phyloP scores from a whole-genome alignment of 495 filamentous ascomycete genomes.

The Staphylotrichum tortipilum region DNA sequence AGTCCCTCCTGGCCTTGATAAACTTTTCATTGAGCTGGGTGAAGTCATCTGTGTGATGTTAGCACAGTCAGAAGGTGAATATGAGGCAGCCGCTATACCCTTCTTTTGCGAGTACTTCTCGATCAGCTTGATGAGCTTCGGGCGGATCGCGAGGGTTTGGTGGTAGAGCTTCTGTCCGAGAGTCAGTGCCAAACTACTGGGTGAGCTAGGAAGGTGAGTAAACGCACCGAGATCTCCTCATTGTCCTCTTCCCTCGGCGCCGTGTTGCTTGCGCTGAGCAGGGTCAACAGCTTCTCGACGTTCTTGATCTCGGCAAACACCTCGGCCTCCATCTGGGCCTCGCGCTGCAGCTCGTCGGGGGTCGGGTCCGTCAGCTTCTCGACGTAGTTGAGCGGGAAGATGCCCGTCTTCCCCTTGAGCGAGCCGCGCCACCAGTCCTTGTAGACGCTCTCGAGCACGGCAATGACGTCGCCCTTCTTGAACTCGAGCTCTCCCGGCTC shows the following conservation, averaged over 20 bases:
- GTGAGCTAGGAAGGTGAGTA: background rate
- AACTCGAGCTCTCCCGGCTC: constrained; percentile 94
- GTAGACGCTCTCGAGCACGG: constrained; percentile 92
- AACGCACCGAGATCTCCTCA: constrained; percentile 76
- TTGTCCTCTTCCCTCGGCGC: constrained; percentile 81
- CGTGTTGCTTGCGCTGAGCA: constrained; percentile 89
- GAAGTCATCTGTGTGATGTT: constrained; percentile 69
- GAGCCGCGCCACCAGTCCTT: constrained; percentile 99
- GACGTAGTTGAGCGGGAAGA: constrained; percentile 97
- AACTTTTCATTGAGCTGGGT: constrained; percentile 98
- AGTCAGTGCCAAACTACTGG: constrained; percentile 5
- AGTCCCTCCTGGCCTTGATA: constrained; percentile 94
- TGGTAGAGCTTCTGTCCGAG: constrained; percentile 68
- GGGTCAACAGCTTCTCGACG: constrained; percentile 88
- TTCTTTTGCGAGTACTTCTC: constrained; percentile 99
- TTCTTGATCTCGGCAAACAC: constrained; percentile 99
- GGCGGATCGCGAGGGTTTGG: constrained; percentile 84
- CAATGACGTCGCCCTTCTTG: constrained; percentile 93
- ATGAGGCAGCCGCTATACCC: constrained; percentile 44
- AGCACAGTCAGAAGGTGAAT: constrained; percentile 1
- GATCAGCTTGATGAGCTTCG: constrained; percentile 95
- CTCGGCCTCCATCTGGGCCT: constrained; percentile 95
- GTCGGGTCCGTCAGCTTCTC: constrained; percentile 95
- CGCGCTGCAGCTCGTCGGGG: constrained; percentile 84
- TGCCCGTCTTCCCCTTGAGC: constrained; percentile 86